Base-by-base conservation (phyloP, 2,329 filamentous ascomycete species). In the Didymella sp. region DNA sequence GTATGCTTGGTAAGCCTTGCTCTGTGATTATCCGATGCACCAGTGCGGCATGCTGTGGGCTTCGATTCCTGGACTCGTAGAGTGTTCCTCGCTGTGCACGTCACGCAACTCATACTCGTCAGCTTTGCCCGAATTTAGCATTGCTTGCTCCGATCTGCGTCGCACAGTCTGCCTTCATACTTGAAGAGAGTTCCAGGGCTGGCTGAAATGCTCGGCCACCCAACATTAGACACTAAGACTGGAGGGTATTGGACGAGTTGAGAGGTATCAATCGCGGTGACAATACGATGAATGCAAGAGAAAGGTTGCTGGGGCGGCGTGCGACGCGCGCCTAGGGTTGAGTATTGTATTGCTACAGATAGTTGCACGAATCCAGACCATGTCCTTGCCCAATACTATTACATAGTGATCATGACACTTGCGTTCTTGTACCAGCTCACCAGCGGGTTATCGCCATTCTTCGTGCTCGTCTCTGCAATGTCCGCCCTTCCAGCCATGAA, bases 351-450 rank as follows among this genome's bases (percentile, higher is more conserved):
- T 45, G 6, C 8, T 42, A 47, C 22, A 33, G 6, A n/a, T 3
- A 13, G n/a, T n/a, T 28, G 9, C n/a, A 27, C 6, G 6, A 11
- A 3, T 21, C 9, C 6, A 43, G 19, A 22, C 15, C 31, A 25
- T 21, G 15, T 11, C 35, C n/a, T 24, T 15, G 33, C 33, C 41
- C 17, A 4, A 13, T 35, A 33, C 11, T 30, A 6, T 77, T 82
- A 96, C 66, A 95, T 85, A 50, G 93, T 97, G 47, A 92, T 88
- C 84, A 98, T 85, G 68, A 97, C 90, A 76, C 90, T 95, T 50
- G 94, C 93, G 77, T 99, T 99, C 79, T 91, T 90, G 79, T 98
- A 99, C 89, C 95, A 97, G 68, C 82, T 89, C 76, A 98, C 74
- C 71, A 99, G 78, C 41, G 94, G 94, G 74, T 98, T 98, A 81